Evolutionary conservation across 2,329 filamentous ascomycete genomes (phyloP).

Genomic region (Monilinia laxa): DNA sequence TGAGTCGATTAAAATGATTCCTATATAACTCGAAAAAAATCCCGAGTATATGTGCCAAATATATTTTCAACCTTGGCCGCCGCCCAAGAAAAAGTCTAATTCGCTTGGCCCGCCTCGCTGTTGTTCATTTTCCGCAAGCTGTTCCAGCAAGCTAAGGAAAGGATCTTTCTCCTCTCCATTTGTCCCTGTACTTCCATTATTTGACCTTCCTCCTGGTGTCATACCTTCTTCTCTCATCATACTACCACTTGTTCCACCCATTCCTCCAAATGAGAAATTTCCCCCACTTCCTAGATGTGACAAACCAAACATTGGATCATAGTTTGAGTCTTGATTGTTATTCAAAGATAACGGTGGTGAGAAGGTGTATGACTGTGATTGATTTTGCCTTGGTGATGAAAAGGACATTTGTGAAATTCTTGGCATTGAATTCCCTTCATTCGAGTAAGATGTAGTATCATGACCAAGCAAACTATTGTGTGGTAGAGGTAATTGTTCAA

Average conservation of each 20-base stretch:
- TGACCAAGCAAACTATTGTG: conserved; percentile 5
- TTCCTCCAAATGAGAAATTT: conserved; percentile 44
- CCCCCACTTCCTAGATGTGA: conserved; percentile 51
- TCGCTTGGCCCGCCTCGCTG: conserved; percentile 67
- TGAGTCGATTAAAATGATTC: conserved; percentile 5
- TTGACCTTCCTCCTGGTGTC: conserved; percentile 49
- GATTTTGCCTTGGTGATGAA: conserved; percentile 34
- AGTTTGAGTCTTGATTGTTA: conserved; percentile 40
- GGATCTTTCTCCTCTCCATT: conserved; percentile 71
- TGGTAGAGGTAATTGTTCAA: conserved; percentile 22
- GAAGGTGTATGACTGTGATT: conserved; percentile 21
- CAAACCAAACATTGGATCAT: conserved; percentile 61
- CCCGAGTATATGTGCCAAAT: neutral
- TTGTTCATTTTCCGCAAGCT: conserved; percentile 79
- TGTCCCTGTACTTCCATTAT: conserved; percentile 51
- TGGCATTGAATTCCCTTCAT: conserved; percentile 13
- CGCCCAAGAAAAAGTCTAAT: conserved; percentile 70
- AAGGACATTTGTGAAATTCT: conserved; percentile 36
- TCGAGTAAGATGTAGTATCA: conserved; percentile 6
- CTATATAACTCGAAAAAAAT: neutral
- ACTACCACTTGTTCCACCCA: conserved; percentile 50
- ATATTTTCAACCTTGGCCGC: conserved; percentile 24
- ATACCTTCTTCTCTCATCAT: conserved; percentile 42
- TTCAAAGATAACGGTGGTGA: conserved; percentile 33
- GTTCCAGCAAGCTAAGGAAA: conserved; percentile 75